These are phyloP conservation scores for Arthrocladium fulminans DNA, from an alignment of 2,329 filamentous ascomycete species.

Conservation along the genomic window DNA sequence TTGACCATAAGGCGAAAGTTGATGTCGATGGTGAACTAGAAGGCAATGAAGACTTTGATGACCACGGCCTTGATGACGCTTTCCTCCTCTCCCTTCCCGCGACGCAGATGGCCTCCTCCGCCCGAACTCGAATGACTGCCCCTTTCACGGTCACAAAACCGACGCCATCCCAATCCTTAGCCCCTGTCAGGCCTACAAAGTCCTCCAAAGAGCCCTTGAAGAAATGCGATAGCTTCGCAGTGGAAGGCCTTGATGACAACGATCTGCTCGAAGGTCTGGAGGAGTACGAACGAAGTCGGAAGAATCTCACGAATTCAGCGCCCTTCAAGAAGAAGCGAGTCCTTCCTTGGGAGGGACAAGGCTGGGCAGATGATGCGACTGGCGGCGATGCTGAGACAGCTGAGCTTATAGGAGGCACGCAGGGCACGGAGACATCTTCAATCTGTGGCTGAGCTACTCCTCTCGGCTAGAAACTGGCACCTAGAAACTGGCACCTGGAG, in stretches of 20 bases:
- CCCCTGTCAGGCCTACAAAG: neutral
- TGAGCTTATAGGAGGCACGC: neutral
- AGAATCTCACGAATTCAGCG: neutral
- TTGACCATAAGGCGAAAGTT: neutral
- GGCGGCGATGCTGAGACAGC: neutral
- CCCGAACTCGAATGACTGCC: neutral
- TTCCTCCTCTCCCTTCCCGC: conserved; percentile 1
- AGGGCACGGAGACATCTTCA: neutral
- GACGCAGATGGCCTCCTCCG: neutral
- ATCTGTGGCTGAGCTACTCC: neutral
- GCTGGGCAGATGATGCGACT: neutral
- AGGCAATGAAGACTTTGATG: conserved; percentile 2
- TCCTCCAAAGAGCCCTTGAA: conserved; percentile 2
- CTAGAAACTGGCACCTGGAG: neutral
- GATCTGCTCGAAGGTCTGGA: conserved; percentile 4
- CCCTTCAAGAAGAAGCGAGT: neutral
- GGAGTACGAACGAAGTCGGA: conserved; percentile 5
- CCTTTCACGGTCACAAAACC: neutral
- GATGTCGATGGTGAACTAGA: neutral
- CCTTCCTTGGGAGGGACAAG: conserved; percentile 4
- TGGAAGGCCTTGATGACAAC: conserved; percentile 4
- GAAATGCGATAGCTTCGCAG: conserved; percentile 8
- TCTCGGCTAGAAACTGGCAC: too few relatives aligned
- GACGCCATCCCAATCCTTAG: neutral
- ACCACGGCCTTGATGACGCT: conserved; percentile 5